Conservation (phyloP, 305 asterid species). For the Vinca major region DNA sequence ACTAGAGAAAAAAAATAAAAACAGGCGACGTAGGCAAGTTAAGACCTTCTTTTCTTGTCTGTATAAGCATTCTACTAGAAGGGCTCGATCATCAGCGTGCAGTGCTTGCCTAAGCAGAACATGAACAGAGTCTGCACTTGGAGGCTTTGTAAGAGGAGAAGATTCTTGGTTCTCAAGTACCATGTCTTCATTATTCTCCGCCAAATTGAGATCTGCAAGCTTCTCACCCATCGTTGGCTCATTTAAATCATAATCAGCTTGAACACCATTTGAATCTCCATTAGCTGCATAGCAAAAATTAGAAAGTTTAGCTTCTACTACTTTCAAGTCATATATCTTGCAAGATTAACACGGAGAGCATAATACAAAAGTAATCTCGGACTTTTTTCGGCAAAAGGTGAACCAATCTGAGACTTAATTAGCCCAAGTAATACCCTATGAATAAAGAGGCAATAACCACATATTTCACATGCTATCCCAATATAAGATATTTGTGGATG, state of each 20-base stretch:
- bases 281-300: slow-evolving; percentile 27
- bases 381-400: not conserved
- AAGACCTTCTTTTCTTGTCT: slow-evolving; percentile 84
- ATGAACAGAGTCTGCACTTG: slow-evolving; percentile 87
- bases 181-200: slow-evolving; percentile 22
- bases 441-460: not conserved
- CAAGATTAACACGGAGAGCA: not conserved
- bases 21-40: not conserved
- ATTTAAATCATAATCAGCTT: slow-evolving; percentile 36
- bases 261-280: slow-evolving; percentile 39
- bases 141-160: slow-evolving; percentile 46
- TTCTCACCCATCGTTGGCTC: slow-evolving; percentile 96
- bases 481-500: not conserved
- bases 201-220: slow-evolving; percentile 60
- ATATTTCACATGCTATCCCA: not conserved
- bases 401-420: not conserved
- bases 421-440: not conserved
- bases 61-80: slow-evolving; percentile 63
- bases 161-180: slow-evolving; percentile 25
- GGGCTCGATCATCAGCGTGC: slow-evolving; percentile 75
- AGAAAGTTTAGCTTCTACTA: not conserved
- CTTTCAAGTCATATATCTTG: not conserved
- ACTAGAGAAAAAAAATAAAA: not conserved
- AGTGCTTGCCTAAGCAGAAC: slow-evolving; percentile 84
- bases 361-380: not conserved